These are phyloP conservation scores for Fusarium armeniacum DNA, from an alignment of 2,329 filamentous ascomycete species.

Conservation along the genomic window DNA sequence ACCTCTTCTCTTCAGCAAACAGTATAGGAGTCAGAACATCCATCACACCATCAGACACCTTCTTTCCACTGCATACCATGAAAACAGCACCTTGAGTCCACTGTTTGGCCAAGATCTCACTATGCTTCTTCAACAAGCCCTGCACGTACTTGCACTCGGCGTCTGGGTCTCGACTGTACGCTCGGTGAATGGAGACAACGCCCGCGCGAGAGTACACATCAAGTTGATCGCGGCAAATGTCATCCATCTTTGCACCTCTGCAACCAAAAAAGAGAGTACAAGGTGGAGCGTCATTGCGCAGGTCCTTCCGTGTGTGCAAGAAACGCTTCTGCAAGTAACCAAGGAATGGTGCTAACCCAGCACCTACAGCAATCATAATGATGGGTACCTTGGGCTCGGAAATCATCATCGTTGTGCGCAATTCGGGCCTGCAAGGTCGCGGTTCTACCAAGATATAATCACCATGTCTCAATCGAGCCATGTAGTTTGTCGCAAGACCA, in stretches of 20 bases:
- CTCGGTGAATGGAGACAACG: background rate
- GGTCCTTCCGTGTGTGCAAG: background rate
- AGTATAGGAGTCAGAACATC: constrained; percentile 15
- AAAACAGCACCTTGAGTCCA: constrained; percentile 22
- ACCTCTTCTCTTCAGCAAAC: constrained; percentile 1
- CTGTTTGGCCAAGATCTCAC: background rate
- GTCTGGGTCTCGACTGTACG: constrained; percentile 3
- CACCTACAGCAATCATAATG: constrained; percentile 19
- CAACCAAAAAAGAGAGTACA: constrained; percentile 11
- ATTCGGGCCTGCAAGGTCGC: background rate
- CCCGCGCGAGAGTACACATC: constrained; percentile 2
- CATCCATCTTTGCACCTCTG: constrained; percentile 8
- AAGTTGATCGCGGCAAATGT: background rate
- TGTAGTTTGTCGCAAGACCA: constrained; percentile 14
- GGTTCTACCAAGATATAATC: constrained; percentile 5
- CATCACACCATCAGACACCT: constrained; percentile 17
- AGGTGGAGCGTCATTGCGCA: accelerated
- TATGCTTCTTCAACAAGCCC: background rate
- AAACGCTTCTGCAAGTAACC: constrained; percentile 20
- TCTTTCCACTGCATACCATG: constrained; percentile 22
- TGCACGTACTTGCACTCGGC: constrained; percentile 12
- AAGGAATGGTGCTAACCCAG: constrained; percentile 15
- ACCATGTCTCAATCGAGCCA: background rate
- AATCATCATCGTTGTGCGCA: background rate
- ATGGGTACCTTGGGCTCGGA: constrained; percentile 9